These are phyloP conservation scores for Scheffersomyces amazonensis DNA, from an alignment of 805 yeast genomes.

Conservation along the genomic window DNA sequence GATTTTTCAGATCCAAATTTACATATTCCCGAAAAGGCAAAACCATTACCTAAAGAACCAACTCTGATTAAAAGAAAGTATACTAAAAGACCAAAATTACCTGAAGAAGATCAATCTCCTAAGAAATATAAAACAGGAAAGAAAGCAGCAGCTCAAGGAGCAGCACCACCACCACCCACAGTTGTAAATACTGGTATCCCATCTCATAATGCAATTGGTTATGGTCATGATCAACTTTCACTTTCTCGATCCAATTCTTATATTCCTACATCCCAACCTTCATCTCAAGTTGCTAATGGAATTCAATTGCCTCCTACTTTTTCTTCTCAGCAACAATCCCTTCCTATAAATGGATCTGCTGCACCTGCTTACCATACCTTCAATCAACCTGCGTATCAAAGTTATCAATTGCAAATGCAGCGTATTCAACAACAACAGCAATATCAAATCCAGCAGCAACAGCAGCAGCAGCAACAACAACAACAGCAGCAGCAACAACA, in stretches of 20 bases:
- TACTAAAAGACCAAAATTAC: conserved; percentile 59
- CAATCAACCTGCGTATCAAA: conserved; percentile 18
- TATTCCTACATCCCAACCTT: conserved; percentile 1
- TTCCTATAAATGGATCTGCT: conserved; percentile 1
- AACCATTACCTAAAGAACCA: conserved; percentile 32
- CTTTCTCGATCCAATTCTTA: conserved; percentile 7
- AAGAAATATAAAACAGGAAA: conserved; percentile 30
- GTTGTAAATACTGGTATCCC: background rate
- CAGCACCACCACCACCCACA: conserved; percentile 1
- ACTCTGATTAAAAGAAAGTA: conserved; percentile 42
- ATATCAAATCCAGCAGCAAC: conserved; percentile 13
- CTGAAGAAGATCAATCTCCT: conserved; percentile 49
- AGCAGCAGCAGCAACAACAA: conserved; percentile 7
- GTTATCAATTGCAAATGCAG: conserved; percentile 20
- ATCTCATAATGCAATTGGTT: conserved; percentile 5
- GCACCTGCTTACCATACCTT: conserved; percentile 14
- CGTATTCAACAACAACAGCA: conserved; percentile 25
- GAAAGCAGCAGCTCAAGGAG: conserved; percentile 4
- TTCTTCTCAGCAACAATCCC: conserved; percentile 4
- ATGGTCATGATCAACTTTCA: no score
- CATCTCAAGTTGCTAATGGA: background rate
- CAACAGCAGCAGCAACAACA: conserved; percentile 19
- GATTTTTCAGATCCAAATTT: conserved; percentile 34
- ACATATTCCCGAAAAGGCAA: conserved; percentile 32
- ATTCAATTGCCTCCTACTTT: background rate